Conservation (phyloP, 2,329 filamentous ascomycete genomes). For the Akanthomyces dipterigenus region DNA sequence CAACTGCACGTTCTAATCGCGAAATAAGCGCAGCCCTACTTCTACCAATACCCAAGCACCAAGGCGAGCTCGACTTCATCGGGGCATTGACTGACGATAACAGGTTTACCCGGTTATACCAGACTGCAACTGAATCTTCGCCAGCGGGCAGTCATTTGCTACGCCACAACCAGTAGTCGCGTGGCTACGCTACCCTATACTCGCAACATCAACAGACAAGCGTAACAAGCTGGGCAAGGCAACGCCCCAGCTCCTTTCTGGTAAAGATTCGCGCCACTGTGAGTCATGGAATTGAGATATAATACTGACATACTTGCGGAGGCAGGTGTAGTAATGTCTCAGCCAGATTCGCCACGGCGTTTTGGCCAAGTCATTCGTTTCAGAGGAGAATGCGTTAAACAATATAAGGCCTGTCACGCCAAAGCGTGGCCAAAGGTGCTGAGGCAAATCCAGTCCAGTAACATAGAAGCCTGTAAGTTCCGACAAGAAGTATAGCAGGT, state of each 20-base stretch:
- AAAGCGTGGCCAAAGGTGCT: conserved; percentile 73
- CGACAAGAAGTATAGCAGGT: neutral
- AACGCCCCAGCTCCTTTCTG: no score
- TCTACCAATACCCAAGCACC: neutral
- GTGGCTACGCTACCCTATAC: no score
- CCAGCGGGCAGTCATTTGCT: no score
- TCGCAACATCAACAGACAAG: no score
- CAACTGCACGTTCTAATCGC: neutral
- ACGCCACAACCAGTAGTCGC: no score
- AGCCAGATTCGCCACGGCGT: conserved; percentile 42
- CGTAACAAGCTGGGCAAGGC: no score
- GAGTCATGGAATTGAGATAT: no score
- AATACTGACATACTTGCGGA: neutral
- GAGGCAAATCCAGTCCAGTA: conserved; percentile 67
- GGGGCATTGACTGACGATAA: neutral
- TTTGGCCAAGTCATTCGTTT: conserved; percentile 69
- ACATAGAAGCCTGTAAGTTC: conserved; percentile 62
- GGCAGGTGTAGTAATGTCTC: conserved; percentile 13
- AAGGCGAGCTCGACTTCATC: neutral
- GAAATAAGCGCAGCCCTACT: neutral
- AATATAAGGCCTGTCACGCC: conserved; percentile 69
- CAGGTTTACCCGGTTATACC: neutral
- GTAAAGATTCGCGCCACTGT: no score
- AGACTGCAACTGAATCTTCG: no score
- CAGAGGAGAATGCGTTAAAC: conserved; percentile 56